Base-by-base conservation (phyloP, 2,329 filamentous ascomycete genomes). In the Sarocladium oryzae region DNA sequence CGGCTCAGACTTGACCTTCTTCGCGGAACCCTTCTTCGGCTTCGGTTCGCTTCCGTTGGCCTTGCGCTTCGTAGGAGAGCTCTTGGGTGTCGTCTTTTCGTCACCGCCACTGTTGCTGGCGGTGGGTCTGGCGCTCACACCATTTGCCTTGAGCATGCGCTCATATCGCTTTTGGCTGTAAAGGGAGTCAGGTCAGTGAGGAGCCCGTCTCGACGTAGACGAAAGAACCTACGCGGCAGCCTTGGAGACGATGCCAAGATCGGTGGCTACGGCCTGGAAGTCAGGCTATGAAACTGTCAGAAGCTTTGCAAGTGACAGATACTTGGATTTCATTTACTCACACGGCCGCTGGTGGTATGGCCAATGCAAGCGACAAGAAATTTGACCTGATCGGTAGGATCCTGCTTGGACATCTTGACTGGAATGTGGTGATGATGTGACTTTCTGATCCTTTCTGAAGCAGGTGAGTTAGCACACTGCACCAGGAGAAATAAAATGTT, bases 331-430 rank as follows among this genome's bases (percentile, higher is more conserved):
- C 2, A 59, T 69, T 60, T 66, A 85, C 84, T 64, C 79, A n/a
- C n/a, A n/a, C n/a, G 81, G 54, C 83, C 83, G 55, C 75, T 74
- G 58, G 68, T 73, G 9, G 79, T 77, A 64, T 82, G 67, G 50
- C 76, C 74, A 63, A 88, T 84, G 66, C 85, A 88, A 50, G 73
- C 72, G 46, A 88, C 74, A 21, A 88, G 71, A 62, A 88, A 86
- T 55, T 75, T 77, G 66, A 87, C 75, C 57, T 86, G 82, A 0
- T 67, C 66, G 24, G 81, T 73, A 18, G 77, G 69, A 24, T 79
- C 46, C 18, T 49, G 30, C 43, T 48, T 48, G 10, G 43, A 48
- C 43, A 48, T 48, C 8, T 32, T 48, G 43, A 32, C 13, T 7
- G 28, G 7, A 13, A 7, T 30, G 13, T 13, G 28, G 28, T 30